A percentile compares a stretch with the other conserved stretches of the same genome.
phyloP scores from a whole-genome alignment of 2,329 filamentous ascomycete genomes.

The Boeremia exigua region DNA sequence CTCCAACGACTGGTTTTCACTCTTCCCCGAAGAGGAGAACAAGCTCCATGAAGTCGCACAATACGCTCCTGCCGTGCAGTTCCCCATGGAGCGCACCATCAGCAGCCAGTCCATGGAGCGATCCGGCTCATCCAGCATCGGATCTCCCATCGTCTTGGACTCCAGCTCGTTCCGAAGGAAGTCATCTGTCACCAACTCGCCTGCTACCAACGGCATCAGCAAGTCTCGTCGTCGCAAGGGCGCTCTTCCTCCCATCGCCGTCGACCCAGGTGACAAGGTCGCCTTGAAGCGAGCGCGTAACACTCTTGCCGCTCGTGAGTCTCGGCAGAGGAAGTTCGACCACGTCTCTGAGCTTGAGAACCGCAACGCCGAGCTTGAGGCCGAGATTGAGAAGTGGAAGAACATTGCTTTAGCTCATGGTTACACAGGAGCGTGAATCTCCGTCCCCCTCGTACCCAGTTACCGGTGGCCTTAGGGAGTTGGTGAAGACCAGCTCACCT shows the following conservation, averaged over 20 bases:
- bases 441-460: constrained; percentile 36
- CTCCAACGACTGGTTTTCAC: constrained; percentile 70
- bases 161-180: constrained; percentile 45
- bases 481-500: constrained; percentile 45
- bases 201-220: constrained; percentile 72
- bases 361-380: constrained; percentile 72
- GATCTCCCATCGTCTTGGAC: constrained; percentile 46
- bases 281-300: constrained; percentile 94
- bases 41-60: constrained; percentile 34
- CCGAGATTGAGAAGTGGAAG: constrained; percentile 53
- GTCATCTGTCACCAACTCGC: constrained; percentile 53
- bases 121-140: constrained; percentile 45
- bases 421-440: constrained; percentile 45
- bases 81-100: constrained; percentile 51
- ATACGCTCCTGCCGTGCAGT: constrained; percentile 31
- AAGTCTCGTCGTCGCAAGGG: constrained; percentile 77
- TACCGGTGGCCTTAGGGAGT: constrained; percentile 42
- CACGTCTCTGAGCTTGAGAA: constrained; percentile 77
- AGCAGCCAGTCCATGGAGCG: constrained; percentile 47
- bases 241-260: constrained; percentile 77
- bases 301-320: constrained; percentile 91
- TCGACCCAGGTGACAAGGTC: constrained; percentile 75
- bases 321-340: constrained; percentile 82
- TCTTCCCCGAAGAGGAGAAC: constrained; percentile 66
- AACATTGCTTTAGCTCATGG: constrained; percentile 47